These are phyloP conservation scores for Phytophthora palmivora DNA, from an alignment of 352 stramenopile genomes.

Conservation along the genomic window DNA sequence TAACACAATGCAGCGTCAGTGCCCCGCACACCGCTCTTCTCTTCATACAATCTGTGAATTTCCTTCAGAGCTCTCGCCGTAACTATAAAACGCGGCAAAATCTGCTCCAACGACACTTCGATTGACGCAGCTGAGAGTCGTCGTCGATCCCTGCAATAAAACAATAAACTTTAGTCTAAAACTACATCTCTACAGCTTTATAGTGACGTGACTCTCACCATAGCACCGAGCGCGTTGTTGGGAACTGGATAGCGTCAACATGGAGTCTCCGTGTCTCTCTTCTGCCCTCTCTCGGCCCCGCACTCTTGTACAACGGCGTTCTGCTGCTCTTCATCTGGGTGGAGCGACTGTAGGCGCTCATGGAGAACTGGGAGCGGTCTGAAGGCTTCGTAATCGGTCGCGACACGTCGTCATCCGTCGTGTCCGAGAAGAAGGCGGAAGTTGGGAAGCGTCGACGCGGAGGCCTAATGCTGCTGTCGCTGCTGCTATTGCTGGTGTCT, in stretches of 20 bases:
- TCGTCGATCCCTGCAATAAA: conserved; percentile 61
- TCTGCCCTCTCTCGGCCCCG: conserved; percentile 14
- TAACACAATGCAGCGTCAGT: conserved; percentile 47
- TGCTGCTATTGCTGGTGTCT: conserved; percentile 18
- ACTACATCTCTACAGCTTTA: not conserved
- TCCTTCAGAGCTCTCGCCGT: conserved; percentile 54
- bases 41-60: conserved; percentile 43
- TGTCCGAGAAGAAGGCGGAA: conserved; percentile 79
- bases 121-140: conserved; percentile 51
- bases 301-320: conserved; percentile 17
- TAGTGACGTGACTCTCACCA: conserved; percentile 45
- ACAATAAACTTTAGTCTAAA: conserved; percentile 5
- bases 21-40: conserved; percentile 8
- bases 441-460: conserved; percentile 24
- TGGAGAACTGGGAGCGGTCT: conserved; percentile 19
- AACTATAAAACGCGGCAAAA: conserved; percentile 63
- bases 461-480: conserved; percentile 1
- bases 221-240: conserved; percentile 64
- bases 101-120: conserved; percentile 43
- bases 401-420: conserved; percentile 67
- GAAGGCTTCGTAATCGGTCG: not conserved
- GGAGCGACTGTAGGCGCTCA: conserved; percentile 19
- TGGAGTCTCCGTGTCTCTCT: conserved; percentile 37
- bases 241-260: conserved; percentile 74
- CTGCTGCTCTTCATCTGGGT: not conserved